Conservation (phyloP, 768 basidiomycete genomes). For the Mycena filopes region DNA sequence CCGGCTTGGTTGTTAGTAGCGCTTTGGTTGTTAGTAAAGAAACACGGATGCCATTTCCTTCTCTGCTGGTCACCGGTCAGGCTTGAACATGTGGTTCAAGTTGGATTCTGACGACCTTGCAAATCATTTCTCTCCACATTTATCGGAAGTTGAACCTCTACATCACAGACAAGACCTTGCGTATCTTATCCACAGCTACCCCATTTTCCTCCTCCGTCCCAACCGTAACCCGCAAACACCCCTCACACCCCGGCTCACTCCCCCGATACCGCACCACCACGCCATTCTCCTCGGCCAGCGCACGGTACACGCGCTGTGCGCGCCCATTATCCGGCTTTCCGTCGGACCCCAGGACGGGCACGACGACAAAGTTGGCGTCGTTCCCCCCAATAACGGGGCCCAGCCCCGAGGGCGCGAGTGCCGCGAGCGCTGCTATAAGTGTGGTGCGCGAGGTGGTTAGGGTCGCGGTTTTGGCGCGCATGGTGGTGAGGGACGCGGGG, state of each 20-base stretch:
- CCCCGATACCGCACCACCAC: constrained; percentile 95
- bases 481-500: constrained; percentile 65
- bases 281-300: constrained; percentile 84
- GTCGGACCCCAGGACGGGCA: constrained; percentile 72
- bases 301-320: constrained; percentile 75
- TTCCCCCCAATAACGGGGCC: constrained; percentile 81
- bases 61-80: too few relatives aligned
- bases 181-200: constrained; percentile 64
- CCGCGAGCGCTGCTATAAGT: constrained; percentile 62
- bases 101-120: too few relatives aligned
- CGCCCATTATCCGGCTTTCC: constrained; percentile 67
- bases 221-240: constrained; percentile 89
- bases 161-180: constrained; percentile 51
- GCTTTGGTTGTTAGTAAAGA: too few relatives aligned
- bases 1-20: constrained; percentile 34
- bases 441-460: constrained; percentile 67
- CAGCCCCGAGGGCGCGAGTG: constrained; percentile 62
- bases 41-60: too few relatives aligned
- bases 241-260: constrained; percentile 84
- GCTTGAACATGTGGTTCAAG: too few relatives aligned
- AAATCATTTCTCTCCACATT: too few relatives aligned
- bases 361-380: constrained; percentile 91
- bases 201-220: constrained; percentile 86
- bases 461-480: constrained; percentile 71
- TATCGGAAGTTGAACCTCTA: too few relatives aligned